A percentile compares a stretch with the other conserved stretches of the same genome.
Conservation (phyloP, 495 filamentous ascomycete species). For the Aspergillus homomorphus region DNA sequence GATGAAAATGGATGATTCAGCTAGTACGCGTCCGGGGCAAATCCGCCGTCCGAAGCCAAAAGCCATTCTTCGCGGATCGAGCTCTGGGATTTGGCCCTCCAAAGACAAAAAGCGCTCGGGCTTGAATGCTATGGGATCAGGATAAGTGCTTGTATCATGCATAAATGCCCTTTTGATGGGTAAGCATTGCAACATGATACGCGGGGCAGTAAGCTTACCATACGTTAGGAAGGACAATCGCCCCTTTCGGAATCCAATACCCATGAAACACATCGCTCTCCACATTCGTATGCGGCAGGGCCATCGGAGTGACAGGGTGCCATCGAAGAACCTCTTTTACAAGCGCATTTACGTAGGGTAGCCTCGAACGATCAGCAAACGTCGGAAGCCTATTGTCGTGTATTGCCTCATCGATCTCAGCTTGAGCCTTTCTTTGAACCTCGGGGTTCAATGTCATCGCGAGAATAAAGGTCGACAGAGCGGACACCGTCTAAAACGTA, state of each 20-base stretch:
- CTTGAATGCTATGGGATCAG: conserved; percentile 23
- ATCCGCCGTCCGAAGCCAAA: conserved; percentile 60
- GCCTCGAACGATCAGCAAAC: conserved; percentile 27
- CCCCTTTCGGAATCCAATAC: conserved; percentile 45
- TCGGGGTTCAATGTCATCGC: conserved; percentile 43
- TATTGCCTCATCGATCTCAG: conserved; percentile 52
- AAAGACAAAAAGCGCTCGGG: conserved; percentile 37
- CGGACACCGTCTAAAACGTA: conserved; percentile 28
- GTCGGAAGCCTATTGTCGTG: conserved; percentile 33
- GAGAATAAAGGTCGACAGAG: conserved; percentile 36
- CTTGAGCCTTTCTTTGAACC: conserved; percentile 48
- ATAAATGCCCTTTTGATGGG: conserved; percentile 22
- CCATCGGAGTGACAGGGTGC: conserved; percentile 42
- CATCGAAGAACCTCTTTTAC: conserved; percentile 47
- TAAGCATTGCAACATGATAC: background rate
- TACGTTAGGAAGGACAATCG: conserved; percentile 35
- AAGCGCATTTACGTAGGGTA: conserved; percentile 45
- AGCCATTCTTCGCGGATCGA: conserved; percentile 29
- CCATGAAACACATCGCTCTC: conserved; percentile 47
- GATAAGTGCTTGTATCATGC: conserved; percentile 23
- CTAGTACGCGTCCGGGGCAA: conserved; percentile 57
- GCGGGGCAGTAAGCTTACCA: conserved; percentile 25
- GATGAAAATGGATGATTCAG: conserved; percentile 53
- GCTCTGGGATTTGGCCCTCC: conserved; percentile 2
- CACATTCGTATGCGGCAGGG: conserved; percentile 52